Base-by-base conservation (phyloP, 225 moss, liverwort and hornwort species). In the Sphagnum tenellum region DNA sequence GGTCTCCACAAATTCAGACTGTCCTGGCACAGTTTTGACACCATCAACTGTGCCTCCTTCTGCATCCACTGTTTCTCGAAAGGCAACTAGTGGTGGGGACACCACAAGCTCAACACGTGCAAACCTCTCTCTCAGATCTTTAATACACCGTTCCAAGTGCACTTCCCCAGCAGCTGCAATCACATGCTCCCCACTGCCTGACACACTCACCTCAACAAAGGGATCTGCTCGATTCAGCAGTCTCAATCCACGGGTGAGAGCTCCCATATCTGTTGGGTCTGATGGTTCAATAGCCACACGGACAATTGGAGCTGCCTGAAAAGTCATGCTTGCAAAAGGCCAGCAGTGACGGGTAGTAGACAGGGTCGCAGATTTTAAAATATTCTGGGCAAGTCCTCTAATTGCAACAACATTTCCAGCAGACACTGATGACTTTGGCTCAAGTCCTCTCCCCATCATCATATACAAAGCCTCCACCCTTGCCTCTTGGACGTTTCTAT, bases 371-470 rank as follows among this genome's bases (percentile, higher is more conserved):
- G 88, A 87, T 68, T 98, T 98, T 2, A 98, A 73, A 66, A 98
- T 98, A 56, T 93, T 88, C 66, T 93, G 96, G 53, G 93, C 96
- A 11, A 98, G 65, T 47, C 96, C 96, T 67, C 89, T 76, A 47
- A 98, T 90, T 49, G 96, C 96, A 68, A 93, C 88, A 62, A 98
- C 68, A 51, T 90, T 90, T 52, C 96, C 96, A 12, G 96, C 96
- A 50, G 86, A 73, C 8, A 93, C 93, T 67, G 84, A 59, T 50
- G 74, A 60, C 72, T 73, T 76, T 2, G 90, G 96, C 69, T 98
- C 96, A 70, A 98, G 71, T 44, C 96, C 96, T 68, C 90, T 81
- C 69, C 96, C 96, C 96, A 98, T 98, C 96, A 98, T 98, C 75
- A 89, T 72, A 73, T 98, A 98, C 13, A 98, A 62, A 48, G 90